Conservation (phyloP, 257 asterid genomes). For the Solanum acaule region DNA sequence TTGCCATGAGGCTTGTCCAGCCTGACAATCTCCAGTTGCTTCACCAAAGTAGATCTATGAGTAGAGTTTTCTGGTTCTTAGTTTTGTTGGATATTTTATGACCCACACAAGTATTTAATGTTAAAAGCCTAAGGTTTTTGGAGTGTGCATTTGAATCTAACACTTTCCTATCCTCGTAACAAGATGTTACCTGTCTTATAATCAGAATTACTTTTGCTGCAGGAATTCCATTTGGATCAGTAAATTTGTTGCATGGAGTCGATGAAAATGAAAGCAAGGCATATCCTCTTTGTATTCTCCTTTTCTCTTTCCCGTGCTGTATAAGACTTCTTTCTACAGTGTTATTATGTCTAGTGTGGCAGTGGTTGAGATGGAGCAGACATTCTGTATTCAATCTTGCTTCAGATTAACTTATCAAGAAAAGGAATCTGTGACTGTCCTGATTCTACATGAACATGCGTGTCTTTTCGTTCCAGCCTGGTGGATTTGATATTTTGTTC, state of each 20-base stretch:
- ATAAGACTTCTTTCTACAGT: not conserved
- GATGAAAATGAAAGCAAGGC: conserved; percentile 99
- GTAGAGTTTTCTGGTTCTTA: not conserved
- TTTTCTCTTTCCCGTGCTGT: conserved; percentile 1
- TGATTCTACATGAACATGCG: not conserved
- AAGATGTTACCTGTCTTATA: not conserved
- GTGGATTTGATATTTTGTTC: not conserved
- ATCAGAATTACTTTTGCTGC: conserved; percentile 17
- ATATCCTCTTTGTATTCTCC: conserved; percentile 62
- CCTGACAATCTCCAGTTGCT: not conserved
- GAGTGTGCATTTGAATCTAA: not conserved
- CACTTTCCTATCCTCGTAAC: not conserved
- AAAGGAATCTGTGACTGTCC: not conserved
- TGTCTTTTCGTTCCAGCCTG: not conserved
- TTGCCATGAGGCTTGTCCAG: not conserved
- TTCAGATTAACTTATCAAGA: not conserved
- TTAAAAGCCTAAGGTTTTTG: not conserved
- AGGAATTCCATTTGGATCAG: conserved; percentile 99
- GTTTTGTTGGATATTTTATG: not conserved
- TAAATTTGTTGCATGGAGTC: conserved; percentile 86
- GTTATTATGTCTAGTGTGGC: not conserved
- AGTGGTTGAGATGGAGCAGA: not conserved
- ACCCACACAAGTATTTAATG: not conserved
- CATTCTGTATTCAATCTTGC: not conserved
- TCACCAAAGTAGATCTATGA: not conserved